Conservation (phyloP, 2,329 filamentous ascomycete genomes). For the Sarocladiaceae sp. region DNA sequence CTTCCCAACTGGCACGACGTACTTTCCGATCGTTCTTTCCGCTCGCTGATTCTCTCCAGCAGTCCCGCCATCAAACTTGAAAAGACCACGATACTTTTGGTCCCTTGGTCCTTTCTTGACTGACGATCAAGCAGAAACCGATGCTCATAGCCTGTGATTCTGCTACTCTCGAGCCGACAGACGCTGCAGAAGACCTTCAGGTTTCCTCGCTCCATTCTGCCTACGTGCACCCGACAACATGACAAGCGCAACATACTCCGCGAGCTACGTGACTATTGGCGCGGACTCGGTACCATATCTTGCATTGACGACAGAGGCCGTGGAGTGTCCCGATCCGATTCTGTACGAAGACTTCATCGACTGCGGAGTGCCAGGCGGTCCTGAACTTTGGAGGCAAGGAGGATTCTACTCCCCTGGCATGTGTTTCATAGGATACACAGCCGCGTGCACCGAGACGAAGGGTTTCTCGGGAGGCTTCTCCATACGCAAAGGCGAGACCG, state of each 20-base stretch:
- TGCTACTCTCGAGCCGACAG: too few relatives aligned
- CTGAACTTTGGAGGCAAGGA: slow-evolving; percentile 17
- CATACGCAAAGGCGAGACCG: slow-evolving; percentile 19
- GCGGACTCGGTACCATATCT: slow-evolving; percentile 14
- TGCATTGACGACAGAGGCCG: slow-evolving; percentile 17
- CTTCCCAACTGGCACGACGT: too few relatives aligned
- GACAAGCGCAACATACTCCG: not conserved
- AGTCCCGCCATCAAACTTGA: too few relatives aligned
- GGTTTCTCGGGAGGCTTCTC: slow-evolving; percentile 15
- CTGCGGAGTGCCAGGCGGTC: slow-evolving; percentile 18
- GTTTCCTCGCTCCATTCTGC: too few relatives aligned
- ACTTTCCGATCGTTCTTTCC: too few relatives aligned
- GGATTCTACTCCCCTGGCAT: slow-evolving; percentile 25
- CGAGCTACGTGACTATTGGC: not conserved
- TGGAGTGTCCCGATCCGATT: slow-evolving; percentile 17
- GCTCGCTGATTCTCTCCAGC: too few relatives aligned
- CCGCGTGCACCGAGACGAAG: slow-evolving; percentile 19
- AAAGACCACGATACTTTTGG: too few relatives aligned
- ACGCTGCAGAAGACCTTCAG: too few relatives aligned
- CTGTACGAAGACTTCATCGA: slow-evolving; percentile 16
- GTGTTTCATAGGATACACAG: slow-evolving; percentile 22
- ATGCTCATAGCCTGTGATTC: too few relatives aligned
- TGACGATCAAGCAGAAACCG: too few relatives aligned
- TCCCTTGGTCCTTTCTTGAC: too few relatives aligned
- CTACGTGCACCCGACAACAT: not conserved